Evolutionary conservation across 139 green algal species (phyloP), one percentile per base, ranked within the genome.

Genomic region (Gonium pectorale): DNA sequence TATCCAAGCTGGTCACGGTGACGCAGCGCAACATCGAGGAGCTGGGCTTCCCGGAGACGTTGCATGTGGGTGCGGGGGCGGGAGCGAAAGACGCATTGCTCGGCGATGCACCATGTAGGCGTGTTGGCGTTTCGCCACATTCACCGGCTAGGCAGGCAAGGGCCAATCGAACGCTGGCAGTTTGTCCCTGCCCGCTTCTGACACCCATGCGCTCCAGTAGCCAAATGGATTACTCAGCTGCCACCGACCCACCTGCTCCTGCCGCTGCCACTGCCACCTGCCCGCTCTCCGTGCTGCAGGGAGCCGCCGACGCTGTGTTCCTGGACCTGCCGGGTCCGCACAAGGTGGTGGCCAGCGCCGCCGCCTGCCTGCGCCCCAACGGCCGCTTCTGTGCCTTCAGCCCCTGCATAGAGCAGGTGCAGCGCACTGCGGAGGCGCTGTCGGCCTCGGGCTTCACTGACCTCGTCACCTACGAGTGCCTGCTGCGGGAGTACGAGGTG

Each of bases 371-470:
- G 19, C 79, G 44, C 27, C 71, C 74, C 41, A 68, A 90, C 69
- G 77, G 85, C 68, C 83, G 92, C 31, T 94, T 99, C 80, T 98
- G 96, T 88, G 91, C 93, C 49, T 99, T 99, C 92, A 98, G 94
- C 71, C 97, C 98, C 21, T 99, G 97, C 94, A 99, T 99, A 24
- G 97, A 99, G 89, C 97, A 99, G 90, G 94, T 99, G 72, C 97
- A 99, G 86, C 87, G 86, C 22, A 98, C 95, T 3, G 90, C 82
- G n/a, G 89, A 92, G 75, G 90, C 88, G 24, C 89, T 99, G 35
- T 88, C 90, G 17, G 49, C 66, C 0, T 27, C 86, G 27, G 93
- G 92, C 31, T 98, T 98, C 86, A 88, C 74, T 3, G 91, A 94
- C 51, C 85, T 98, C 9, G 75, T 90, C 15, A 97, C 92, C 3